Percentiles rank a stretch among this genome's conserved stretches.
Conservation (phyloP, 179 eudicot genomes). For the Nepenthes alata region DNA sequence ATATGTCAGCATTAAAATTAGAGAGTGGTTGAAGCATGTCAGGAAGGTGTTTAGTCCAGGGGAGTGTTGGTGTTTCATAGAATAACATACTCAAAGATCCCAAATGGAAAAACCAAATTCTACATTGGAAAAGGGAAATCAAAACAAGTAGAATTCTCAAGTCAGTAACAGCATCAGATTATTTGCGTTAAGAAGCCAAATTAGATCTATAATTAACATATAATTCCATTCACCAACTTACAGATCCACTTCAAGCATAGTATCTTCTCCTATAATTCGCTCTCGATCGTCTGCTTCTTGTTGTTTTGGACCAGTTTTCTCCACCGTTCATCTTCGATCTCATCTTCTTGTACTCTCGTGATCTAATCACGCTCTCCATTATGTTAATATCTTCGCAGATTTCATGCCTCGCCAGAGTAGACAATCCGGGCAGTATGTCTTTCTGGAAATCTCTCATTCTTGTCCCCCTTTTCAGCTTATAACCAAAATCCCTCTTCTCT, state of each 20-base stretch:
- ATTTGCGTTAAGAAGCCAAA: no score
- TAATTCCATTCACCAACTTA: slow-evolving; percentile 9
- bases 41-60: no score
- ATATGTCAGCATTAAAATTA: no score
- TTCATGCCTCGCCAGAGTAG: slow-evolving; percentile 48
- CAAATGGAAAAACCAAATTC: no score
- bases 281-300: slow-evolving; percentile 43
- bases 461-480: slow-evolving; percentile 53
- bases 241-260: background rate
- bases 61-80: no score
- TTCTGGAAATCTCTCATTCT: slow-evolving; percentile 61
- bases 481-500: slow-evolving; percentile 20
- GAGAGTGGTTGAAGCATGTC: no score
- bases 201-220: background rate
- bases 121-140: no score
- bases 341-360: slow-evolving; percentile 48
- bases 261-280: slow-evolving; percentile 20
- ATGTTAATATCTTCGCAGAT: slow-evolving; percentile 54
- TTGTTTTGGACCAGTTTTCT: slow-evolving; percentile 21
- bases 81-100: no score
- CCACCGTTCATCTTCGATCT: slow-evolving; percentile 22
- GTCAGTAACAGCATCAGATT: no score
- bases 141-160: no score
- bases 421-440: slow-evolving; percentile 48
- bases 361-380: slow-evolving; percentile 44